Evolutionary conservation across 2,329 filamentous ascomycete species (phyloP).

Genomic region (Sporothrix sp.): DNA sequence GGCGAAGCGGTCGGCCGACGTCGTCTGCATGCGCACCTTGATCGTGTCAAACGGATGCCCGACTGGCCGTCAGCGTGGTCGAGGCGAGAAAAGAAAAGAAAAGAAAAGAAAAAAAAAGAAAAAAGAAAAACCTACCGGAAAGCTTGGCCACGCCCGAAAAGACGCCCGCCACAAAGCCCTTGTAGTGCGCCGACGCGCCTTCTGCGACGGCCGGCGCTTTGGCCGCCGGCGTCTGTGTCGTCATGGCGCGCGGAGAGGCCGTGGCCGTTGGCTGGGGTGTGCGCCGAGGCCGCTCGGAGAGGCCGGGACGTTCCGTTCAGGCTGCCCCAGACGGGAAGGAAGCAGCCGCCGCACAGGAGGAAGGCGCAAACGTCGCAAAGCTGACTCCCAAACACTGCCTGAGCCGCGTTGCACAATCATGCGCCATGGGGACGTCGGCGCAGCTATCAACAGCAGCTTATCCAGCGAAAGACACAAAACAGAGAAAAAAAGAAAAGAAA

Average conservation of each 20-base stretch:
- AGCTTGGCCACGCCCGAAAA: conserved; percentile 92
- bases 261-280: conserved; percentile 1
- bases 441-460: no score
- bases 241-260: conserved; percentile 2
- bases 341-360: background rate
- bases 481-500: background rate
- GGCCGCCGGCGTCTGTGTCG: conserved; percentile 3
- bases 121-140: conserved; percentile 42
- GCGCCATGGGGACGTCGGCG: no score
- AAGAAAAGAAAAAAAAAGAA: no score
- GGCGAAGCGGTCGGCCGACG: conserved; percentile 63
- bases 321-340: background rate
- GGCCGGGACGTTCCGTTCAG: no score
- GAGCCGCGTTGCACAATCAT: no score
- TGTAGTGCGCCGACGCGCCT: conserved; percentile 54
- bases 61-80: conserved; percentile 29
- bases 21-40: conserved; percentile 92
- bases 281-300: conserved; percentile 2
- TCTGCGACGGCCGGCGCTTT: conserved; percentile 13
- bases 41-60: conserved; percentile 85
- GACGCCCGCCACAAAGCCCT: conserved; percentile 93
- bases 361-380: background rate
- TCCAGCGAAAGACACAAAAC: background rate
- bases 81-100: background rate
- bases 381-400: no score